Evolutionary conservation across 2,329 filamentous ascomycete genomes (phyloP).

Genomic region (Nannizziopsis arthrosporioides): DNA sequence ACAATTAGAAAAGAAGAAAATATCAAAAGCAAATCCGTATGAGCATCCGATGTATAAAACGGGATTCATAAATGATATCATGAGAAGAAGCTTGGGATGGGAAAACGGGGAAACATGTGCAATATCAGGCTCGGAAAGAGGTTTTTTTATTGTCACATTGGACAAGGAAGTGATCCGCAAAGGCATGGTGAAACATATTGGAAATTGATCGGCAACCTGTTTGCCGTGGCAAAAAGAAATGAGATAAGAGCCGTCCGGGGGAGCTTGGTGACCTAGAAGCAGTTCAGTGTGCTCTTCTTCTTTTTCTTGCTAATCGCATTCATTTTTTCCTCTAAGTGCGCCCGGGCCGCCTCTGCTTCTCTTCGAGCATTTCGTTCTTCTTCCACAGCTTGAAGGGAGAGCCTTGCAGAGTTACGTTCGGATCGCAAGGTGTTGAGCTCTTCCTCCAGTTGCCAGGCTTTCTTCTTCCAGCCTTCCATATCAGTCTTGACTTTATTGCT

Average conservation of each 20-base stretch:
- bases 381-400: constrained; percentile 77
- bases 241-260: constrained; percentile 4
- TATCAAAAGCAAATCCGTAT: constrained; percentile 6
- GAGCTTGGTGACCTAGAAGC: constrained; percentile 55
- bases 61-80: constrained; percentile 16
- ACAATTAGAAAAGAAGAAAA: constrained; percentile 17
- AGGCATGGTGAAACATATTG: background rate
- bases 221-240: constrained; percentile 12
- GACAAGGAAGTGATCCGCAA: constrained; percentile 2
- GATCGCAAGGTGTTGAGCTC: constrained; percentile 43
- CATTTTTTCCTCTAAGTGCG: constrained; percentile 89
- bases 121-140: background rate
- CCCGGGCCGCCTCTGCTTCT: constrained; percentile 77
- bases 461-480: constrained; percentile 81
- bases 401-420: constrained; percentile 47
- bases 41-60: constrained; percentile 8
- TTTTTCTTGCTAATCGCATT: constrained; percentile 85
- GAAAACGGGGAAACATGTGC: background rate
- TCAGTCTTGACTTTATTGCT: constrained; percentile 86
- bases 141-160: background rate
- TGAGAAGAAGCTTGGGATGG: constrained; percentile 8
- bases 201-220: constrained; percentile 10
- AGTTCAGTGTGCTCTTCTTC: constrained; percentile 90
- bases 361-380: constrained; percentile 89
- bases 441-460: constrained; percentile 64